phyloP scores from a whole-genome alignment of 805 yeast species.

The Saccharomycopsis vini region DNA sequence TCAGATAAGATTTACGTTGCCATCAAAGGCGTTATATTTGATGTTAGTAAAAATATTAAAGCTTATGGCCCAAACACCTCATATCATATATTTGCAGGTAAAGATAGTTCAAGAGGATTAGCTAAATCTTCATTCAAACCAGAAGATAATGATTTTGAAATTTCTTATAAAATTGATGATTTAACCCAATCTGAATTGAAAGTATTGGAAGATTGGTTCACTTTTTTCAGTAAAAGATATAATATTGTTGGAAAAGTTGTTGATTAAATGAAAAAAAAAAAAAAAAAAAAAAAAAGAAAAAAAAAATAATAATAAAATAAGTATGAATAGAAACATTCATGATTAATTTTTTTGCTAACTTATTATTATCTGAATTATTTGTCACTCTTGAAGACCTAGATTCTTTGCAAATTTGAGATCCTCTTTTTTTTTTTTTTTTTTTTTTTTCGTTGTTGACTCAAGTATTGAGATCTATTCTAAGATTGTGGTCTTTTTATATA shows the following conservation, averaged over 20 bases:
- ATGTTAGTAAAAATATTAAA: constrained; percentile 55
- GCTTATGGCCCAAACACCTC: constrained; percentile 74
- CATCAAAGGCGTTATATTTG: constrained; percentile 69
- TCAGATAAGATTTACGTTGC: constrained; percentile 54
- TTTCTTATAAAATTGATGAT: constrained; percentile 41
- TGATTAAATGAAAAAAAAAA: no score
- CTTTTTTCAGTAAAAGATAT: constrained; percentile 49
- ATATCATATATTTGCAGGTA: constrained; percentile 65
- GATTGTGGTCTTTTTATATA: no score
- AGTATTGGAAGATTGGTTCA: constrained; percentile 67
- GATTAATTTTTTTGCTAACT: no score
- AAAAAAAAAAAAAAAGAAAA: no score
- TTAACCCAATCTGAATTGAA: constrained; percentile 51
- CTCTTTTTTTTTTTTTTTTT: no score
- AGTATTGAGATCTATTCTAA: no score
- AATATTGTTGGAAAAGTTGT: constrained; percentile 19
- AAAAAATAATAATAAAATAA: no score
- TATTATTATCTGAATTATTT: no score
- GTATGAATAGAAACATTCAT: no score
- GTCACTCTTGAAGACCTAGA: no score
- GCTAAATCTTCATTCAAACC: constrained; percentile 57
- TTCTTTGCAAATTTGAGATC: no score
- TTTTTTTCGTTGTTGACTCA: no score
- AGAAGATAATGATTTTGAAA: constrained; percentile 36
- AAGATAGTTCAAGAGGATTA: constrained; percentile 68